These are phyloP conservation scores for Blastobotrys illinoisensis DNA, from an alignment of 1,139 yeast genomes.

Conservation along the genomic window DNA sequence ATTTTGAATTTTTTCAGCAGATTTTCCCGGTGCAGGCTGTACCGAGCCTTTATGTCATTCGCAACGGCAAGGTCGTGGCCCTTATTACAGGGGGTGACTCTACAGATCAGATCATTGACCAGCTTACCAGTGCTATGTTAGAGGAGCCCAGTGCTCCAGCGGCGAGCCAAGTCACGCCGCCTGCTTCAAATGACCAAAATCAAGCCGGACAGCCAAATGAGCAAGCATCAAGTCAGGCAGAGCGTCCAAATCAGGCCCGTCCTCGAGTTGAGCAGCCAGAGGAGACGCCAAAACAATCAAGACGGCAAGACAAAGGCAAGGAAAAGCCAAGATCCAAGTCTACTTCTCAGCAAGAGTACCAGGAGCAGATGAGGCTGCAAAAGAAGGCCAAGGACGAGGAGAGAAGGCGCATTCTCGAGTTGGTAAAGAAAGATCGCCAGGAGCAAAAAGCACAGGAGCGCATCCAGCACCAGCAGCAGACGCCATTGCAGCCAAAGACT, in stretches of 20 bases:
- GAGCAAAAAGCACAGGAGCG: constrained; percentile 34
- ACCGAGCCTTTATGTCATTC: constrained; percentile 49
- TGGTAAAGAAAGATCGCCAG: constrained; percentile 47
- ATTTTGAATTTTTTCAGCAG: constrained; percentile 46
- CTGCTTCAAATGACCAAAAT: too few relatives aligned
- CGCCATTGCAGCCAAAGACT: neutral
- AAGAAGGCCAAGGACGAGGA: constrained; percentile 44
- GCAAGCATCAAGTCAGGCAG: too few relatives aligned
- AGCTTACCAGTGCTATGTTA: neutral
- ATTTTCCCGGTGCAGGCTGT: constrained; percentile 43
- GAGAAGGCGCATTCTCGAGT: constrained; percentile 46
- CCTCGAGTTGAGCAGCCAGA: neutral
- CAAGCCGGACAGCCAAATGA: too few relatives aligned
- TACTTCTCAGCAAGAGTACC: constrained; percentile 29
- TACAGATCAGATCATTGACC: neutral
- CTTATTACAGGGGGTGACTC: constrained; percentile 1
- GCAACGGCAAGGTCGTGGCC: constrained; percentile 43
- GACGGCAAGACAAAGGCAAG: neutral
- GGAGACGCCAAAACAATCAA: neutral
- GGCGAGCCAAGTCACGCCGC: too few relatives aligned
- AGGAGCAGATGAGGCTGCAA: constrained; percentile 38
- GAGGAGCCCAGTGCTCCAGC: neutral
- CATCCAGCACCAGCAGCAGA: neutral
- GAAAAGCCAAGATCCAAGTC: neutral
- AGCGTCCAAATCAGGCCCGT: too few relatives aligned